Evolutionary conservation across 164 flowering plant genomes (phyloP), one percentile per base, ranked within the genome.

Genomic region (Amborella trichopoda): DNA sequence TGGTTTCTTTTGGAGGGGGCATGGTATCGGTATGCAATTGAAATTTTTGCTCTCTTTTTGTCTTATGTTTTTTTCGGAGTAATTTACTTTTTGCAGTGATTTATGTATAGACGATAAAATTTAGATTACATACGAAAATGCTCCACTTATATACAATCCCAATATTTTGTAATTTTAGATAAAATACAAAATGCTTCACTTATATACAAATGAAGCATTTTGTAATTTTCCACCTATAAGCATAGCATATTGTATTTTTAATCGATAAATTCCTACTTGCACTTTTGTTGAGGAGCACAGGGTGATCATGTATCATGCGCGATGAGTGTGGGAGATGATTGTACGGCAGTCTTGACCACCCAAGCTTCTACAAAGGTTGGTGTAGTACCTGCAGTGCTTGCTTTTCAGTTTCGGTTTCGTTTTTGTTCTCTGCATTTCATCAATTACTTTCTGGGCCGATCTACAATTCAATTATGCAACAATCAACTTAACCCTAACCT

Each of bases 321-420:
- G n/a, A 48, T 91, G 34, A 55, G 55, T 12, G 54, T 91, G 46
- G 87, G 77, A 57, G 77, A 84, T 59, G 76, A 65, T 26, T 87
- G 94, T 59, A 81, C 82, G 12, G 46, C 81, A 3, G 95, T 74
- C 27, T 58, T 87, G 48, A 84, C 96, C 9, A 91, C 99, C 25
- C 99, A 91, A 50, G 76, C 91, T 67, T 84, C 99, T 44, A 93
- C 99, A 1, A 93, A 88, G 85, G 98, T 91, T 18, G 22, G n/a
- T n/a, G n/a, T n/a, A n/a, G n/a, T n/a, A n/a, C n/a, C n/a, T n/a
- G n/a, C n/a, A n/a, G n/a, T n/a, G n/a, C n/a, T n/a, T n/a, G n/a
- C n/a, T n/a, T n/a, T n/a, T n/a, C n/a, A n/a, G n/a, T n/a, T n/a
- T n/a, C n/a, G n/a, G n/a, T n/a, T n/a, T n/a, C n/a, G n/a, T n/a